These are phyloP conservation scores for Calvatia gigantea DNA, from an alignment of 768 basidiomycete species.

Conservation along the genomic window DNA sequence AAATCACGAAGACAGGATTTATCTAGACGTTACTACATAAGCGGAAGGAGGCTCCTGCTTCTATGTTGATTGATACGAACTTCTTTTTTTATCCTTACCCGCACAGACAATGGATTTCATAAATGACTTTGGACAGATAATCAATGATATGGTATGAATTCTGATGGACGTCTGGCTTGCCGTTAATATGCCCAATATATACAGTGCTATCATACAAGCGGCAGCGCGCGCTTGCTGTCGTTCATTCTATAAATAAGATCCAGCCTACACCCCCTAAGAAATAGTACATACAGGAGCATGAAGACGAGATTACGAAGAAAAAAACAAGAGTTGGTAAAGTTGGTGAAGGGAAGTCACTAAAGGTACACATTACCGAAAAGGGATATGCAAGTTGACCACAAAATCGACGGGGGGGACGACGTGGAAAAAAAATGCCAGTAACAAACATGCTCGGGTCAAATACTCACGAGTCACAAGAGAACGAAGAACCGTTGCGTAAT, in stretches of 20 bases:
- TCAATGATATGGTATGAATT: conserved; percentile 4
- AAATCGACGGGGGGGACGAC: not conserved
- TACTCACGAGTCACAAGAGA: not conserved
- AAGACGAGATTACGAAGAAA: not conserved
- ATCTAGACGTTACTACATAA: no score
- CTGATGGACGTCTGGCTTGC: not conserved
- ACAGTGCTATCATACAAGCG: conserved; percentile 5
- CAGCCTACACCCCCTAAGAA: not conserved
- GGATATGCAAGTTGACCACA: not conserved
- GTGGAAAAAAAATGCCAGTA: not conserved
- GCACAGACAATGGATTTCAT: not conserved
- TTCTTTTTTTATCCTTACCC: not conserved
- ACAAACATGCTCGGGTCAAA: not conserved
- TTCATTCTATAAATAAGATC: conserved; percentile 10
- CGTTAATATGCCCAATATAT: conserved; percentile 1
- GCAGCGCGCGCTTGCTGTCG: not conserved
- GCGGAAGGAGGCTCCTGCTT: not conserved
- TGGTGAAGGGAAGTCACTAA: not conserved
- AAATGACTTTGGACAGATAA: not conserved
- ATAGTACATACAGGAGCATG: not conserved
- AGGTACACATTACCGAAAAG: not conserved
- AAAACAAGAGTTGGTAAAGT: not conserved
- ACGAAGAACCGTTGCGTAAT: not conserved
- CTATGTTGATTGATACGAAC: not conserved
- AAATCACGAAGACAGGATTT: not conserved